Percentiles rank a stretch among this genome's conserved stretches.
Evolutionary conservation across 768 basidiomycete genomes (phyloP).

Genomic region (Psilocybe azurescens): DNA sequence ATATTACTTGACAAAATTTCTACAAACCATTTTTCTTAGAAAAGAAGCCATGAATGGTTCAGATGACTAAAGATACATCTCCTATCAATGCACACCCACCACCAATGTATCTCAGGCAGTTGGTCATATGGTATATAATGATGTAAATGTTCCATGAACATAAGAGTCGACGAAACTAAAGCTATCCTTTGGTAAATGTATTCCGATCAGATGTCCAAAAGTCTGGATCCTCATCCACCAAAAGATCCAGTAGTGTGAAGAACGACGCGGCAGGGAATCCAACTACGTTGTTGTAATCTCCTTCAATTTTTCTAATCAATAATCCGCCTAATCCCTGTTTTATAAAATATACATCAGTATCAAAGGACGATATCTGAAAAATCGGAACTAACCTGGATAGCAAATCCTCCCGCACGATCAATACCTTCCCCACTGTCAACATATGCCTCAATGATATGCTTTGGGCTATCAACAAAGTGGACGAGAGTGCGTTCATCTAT

Average conservation of each 20-base stretch:
- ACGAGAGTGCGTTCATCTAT: constrained; percentile 86
- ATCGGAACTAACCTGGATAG: constrained; percentile 71
- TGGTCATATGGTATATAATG: background rate
- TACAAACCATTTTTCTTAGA: too few species aligned
- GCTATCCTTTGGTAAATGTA: background rate
- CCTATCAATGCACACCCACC: too few species aligned
- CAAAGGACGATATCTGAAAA: background rate
- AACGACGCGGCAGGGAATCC: constrained; percentile 92
- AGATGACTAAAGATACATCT: too few species aligned
- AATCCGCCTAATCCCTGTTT: constrained; percentile 79
- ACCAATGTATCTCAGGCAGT: too few species aligned
- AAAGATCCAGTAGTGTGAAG: constrained; percentile 71
- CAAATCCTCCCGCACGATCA: constrained; percentile 93
- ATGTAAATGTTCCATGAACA: background rate
- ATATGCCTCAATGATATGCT: constrained; percentile 72
- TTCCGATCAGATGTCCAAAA: constrained; percentile 57
- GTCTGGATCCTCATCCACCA: constrained; percentile 78
- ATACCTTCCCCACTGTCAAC: constrained; percentile 85
- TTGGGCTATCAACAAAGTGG: constrained; percentile 70
- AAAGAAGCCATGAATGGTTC: too few species aligned
- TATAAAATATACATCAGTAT: background rate
- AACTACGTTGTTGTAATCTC: constrained; percentile 89
- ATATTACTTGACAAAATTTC: too few species aligned
- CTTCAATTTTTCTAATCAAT: constrained; percentile 84
- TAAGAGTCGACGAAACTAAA: background rate